These are phyloP conservation scores for Vararia minispora DNA, from an alignment of 768 basidiomycete species.

Conservation along the genomic window DNA sequence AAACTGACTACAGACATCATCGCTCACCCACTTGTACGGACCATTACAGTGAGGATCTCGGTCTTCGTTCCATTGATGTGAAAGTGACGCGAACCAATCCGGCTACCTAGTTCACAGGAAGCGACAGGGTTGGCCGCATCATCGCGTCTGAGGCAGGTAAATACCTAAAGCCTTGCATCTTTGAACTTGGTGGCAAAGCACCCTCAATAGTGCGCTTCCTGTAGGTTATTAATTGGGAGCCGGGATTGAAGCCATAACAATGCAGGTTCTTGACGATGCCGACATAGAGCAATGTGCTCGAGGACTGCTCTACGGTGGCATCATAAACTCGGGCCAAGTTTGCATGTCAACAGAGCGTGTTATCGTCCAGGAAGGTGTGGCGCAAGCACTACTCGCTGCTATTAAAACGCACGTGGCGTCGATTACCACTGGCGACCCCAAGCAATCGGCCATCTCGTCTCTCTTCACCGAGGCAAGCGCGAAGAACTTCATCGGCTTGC, in stretches of 20 bases:
- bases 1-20: constrained; percentile 39
- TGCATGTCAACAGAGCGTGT: constrained; percentile 51
- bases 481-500: constrained; percentile 29
- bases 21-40: constrained; percentile 38
- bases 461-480: constrained; percentile 36
- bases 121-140: constrained; percentile 41
- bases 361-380: constrained; percentile 35
- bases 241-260: too few relatives aligned
- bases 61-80: too few relatives aligned
- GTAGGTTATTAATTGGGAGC: neutral
- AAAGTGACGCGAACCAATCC: too few relatives aligned
- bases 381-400: constrained; percentile 24
- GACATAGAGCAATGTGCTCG: constrained; percentile 42
- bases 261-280: constrained; percentile 41
- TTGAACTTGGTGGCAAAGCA: constrained; percentile 47
- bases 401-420: constrained; percentile 23
- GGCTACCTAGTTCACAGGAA: constrained; percentile 40
- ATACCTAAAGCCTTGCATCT: constrained; percentile 40
- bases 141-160: constrained; percentile 45
- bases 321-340: constrained; percentile 39
- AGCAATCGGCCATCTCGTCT: constrained; percentile 21
- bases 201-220: constrained; percentile 33
- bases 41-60: constrained; percentile 34
- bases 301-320: constrained; percentile 31
- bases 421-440: constrained; percentile 29